Evolutionary conservation across 768 basidiomycete species (phyloP), one percentile per base, ranked within the genome.

Genomic region (Agaricus subrufescens): DNA sequence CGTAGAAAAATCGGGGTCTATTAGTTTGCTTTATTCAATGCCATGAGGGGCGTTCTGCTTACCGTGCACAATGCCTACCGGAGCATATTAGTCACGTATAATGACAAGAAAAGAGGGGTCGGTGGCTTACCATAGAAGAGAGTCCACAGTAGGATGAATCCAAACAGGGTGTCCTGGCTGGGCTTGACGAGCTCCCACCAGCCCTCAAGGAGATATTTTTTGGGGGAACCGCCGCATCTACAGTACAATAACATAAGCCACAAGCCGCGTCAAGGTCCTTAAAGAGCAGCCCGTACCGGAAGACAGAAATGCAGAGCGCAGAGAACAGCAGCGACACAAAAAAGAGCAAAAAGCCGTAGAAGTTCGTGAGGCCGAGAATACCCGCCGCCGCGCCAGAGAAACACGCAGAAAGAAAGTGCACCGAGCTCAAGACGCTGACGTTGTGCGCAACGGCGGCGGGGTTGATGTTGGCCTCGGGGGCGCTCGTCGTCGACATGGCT

Each of bases 91-190:
- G 25, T 31, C 19, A 39, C 11, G n/a, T 9, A 12, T 42, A 61
- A 39, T 34, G 52, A 50, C 38, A 14, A 47, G 46, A 5, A 23
- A 19, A 59, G 43, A 46, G 42, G 34, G 60, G 29, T 48, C 52
- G 42, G 31, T 25, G 12, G 72, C 88, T 57, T 63, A 92, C 91
- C 94, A 68, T 91, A 96, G 68, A 94, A 90, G 54, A 96, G 74
- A 37, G 94, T 98, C 94, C 94, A 98, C 23, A 89, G 87, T 29
- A 97, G 81, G 56, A 98, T 81, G 64, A 95, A 98, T 3, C 92
- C 91, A 64, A 93, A 91, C 15, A 87, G 74, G 61, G 93, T 94
- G 70, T 97, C 94, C 70, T 94, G 90, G 9, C 92, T 92, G 0
- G 94, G 87, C 59, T 87, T 92, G 46, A 86, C 72, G 38, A 96